Base-by-base conservation (phyloP, 2,329 filamentous ascomycete species). In the Rutstroemia sydowiana region DNA sequence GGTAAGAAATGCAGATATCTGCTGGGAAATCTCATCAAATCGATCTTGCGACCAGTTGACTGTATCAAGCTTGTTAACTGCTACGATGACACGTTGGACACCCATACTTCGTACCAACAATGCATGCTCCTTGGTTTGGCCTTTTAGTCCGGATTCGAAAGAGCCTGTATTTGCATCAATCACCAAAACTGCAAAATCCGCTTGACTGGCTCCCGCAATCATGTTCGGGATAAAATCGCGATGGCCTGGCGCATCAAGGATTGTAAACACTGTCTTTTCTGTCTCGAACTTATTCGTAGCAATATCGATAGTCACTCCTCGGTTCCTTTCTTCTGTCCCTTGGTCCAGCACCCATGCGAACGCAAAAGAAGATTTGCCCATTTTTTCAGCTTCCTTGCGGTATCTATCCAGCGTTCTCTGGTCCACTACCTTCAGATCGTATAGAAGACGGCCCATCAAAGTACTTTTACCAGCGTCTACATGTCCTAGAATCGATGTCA, bases 381-480 rank as follows among this genome's bases (percentile, higher is more conserved):
- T 87, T 54, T 84, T 88, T 61, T 95, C 86, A 0, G 93, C 92
- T 70, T 96, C 91, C 67, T 86, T 87, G 18, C 84, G 81, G 61
- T 95, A 91, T 66, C 87, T 92, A 52, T 95, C 89, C 55, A 98
- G 78, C 0, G 91, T 92, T 54, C 91, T 78, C 65, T 95, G 82
- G 59, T 95, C 88, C 6, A 98, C 83, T 23, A 91, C 87, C 54
- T 91, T 87, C 37, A 95, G 78, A 61, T 98, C 93, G 39, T 92
- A 83, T 5, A 98, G 73, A 26, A 98, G 70, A n/a, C 93, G 83
- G 0, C 92, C 93, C 92, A 98, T 97, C 34, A 98, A 77, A 5
- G 93, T 98, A 67, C 90, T 96, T 70, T 98, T 98, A 48, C 93
- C 93, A 48, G 95, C 92, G 68, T 98, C 93, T 51, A 98, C 93